Conservation (phyloP, 2,329 filamentous ascomycete genomes). For the Colletotrichum falcatum region DNA sequence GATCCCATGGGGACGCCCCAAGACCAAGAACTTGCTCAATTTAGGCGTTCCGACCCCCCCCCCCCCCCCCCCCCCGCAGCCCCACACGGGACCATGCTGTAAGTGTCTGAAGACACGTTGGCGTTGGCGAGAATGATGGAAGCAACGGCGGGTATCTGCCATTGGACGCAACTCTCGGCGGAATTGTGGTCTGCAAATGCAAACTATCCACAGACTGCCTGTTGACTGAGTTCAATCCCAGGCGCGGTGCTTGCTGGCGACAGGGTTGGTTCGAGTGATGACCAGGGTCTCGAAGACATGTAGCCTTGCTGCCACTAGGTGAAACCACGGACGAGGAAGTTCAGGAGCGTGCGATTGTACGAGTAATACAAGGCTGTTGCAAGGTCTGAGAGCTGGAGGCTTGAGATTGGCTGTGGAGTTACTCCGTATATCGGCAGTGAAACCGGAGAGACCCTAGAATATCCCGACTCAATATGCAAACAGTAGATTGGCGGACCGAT, state of each 20-base stretch:
- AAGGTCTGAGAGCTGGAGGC: slow-evolving; percentile 18
- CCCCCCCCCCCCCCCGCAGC: slow-evolving; percentile 10
- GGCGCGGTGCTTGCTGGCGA: neutral
- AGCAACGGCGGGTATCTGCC: slow-evolving; percentile 2
- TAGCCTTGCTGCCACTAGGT: neutral
- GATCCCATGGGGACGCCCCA: slow-evolving; percentile 7
- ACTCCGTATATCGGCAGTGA: slow-evolving; percentile 23
- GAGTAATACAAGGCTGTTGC: neutral
- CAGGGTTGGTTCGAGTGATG: slow-evolving; percentile 1
- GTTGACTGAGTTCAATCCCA: neutral
- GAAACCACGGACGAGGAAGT: slow-evolving; percentile 21
- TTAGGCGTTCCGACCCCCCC: slow-evolving; percentile 14
- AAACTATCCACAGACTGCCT: neutral
- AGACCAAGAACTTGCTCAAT: slow-evolving; percentile 21
- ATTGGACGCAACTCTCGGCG: slow-evolving; percentile 27
- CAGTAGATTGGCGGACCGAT: slow-evolving; percentile 3
- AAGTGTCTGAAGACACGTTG: slow-evolving; percentile 7
- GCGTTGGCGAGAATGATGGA: slow-evolving; percentile 21
- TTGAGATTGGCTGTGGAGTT: slow-evolving; percentile 5
- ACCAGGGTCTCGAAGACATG: neutral
- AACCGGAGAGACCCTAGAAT: slow-evolving; percentile 30
- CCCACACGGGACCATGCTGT: slow-evolving; percentile 32
- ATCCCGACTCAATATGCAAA: slow-evolving; percentile 26
- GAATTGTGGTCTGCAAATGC: slow-evolving; percentile 23
- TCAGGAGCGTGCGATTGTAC: neutral